phyloP scores from a whole-genome alignment of 495 filamentous ascomycete species.

The Hapsidospora chrysogenum region DNA sequence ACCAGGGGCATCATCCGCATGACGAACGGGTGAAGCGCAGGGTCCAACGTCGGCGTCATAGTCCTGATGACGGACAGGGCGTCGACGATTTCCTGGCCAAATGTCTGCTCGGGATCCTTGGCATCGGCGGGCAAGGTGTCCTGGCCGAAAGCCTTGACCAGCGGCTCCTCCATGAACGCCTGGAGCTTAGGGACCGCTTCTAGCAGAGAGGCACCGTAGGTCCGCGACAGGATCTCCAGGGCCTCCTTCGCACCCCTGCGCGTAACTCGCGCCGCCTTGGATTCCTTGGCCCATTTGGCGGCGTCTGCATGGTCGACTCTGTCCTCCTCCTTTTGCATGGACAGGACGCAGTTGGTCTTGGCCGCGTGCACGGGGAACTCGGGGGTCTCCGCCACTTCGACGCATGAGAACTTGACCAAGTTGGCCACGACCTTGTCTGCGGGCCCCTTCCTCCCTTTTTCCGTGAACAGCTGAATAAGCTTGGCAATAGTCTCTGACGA shows the following conservation, averaged over 20 bases:
- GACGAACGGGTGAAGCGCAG: slow-evolving; percentile 58
- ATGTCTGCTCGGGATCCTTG: slow-evolving; percentile 43
- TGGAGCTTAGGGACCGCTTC: slow-evolving; percentile 65
- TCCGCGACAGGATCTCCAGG: slow-evolving; percentile 66
- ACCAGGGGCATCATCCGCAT: slow-evolving; percentile 72
- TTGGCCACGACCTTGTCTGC: slow-evolving; percentile 91
- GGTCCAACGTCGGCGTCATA: slow-evolving; percentile 66
- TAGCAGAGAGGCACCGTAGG: slow-evolving; percentile 62
- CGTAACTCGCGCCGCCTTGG: slow-evolving; percentile 71
- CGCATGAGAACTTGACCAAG: slow-evolving; percentile 88
- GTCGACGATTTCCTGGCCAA: slow-evolving; percentile 87
- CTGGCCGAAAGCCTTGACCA: slow-evolving; percentile 55
- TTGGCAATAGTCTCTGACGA: slow-evolving; percentile 68
- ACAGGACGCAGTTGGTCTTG: slow-evolving; percentile 65
- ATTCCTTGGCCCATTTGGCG: slow-evolving; percentile 71
- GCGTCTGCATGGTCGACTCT: slow-evolving; percentile 82
- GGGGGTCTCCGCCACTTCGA: slow-evolving; percentile 92
- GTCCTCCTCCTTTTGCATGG: slow-evolving; percentile 92
- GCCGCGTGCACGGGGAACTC: slow-evolving; percentile 69
- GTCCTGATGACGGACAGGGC: slow-evolving; percentile 83
- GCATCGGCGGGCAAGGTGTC: slow-evolving; percentile 50
- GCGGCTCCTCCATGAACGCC: slow-evolving; percentile 60
- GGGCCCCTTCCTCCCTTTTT: slow-evolving; percentile 54
- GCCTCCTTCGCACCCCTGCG: slow-evolving; percentile 88
- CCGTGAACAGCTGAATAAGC: slow-evolving; percentile 74